A percentile compares a stretch with the other conserved stretches of the same genome.
phyloP scores from a whole-genome alignment of 192 early-diverging fungal genomes.

The Polychytrium aggregatum region DNA sequence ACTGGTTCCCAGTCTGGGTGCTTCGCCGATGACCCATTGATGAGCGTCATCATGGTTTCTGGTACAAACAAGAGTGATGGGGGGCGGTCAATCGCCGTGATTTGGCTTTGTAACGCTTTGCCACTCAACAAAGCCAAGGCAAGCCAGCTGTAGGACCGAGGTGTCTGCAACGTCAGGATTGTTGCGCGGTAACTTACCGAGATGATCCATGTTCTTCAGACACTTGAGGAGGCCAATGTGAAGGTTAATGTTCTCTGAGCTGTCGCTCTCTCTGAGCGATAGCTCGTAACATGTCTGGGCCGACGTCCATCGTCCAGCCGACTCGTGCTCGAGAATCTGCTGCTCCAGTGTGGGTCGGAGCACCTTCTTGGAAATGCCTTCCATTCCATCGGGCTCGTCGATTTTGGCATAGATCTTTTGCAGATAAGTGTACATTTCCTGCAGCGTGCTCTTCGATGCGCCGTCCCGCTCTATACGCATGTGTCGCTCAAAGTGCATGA shows the following conservation, averaged over 20 bases:
- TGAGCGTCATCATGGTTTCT: constrained; percentile 43
- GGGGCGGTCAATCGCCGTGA: not conserved
- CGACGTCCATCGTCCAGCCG: constrained; percentile 47
- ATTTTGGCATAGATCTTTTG: constrained; percentile 55
- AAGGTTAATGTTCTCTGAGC: too few relatives aligned
- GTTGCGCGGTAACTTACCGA: constrained; percentile 32
- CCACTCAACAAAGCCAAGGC: not conserved
- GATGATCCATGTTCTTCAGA: constrained; percentile 56
- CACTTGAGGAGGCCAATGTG: constrained; percentile 56
- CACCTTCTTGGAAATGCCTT: constrained; percentile 44
- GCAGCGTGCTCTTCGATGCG: constrained; percentile 9
- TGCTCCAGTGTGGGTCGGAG: constrained; percentile 43
- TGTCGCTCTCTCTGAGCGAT: too few relatives aligned
- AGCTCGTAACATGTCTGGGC: constrained; percentile 59
- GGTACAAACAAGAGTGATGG: too few relatives aligned
- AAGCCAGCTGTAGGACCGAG: not conserved
- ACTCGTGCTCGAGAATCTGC: constrained; percentile 53
- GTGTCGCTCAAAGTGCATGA: constrained; percentile 60
- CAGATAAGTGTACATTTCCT: constrained; percentile 35
- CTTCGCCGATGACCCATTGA: constrained; percentile 20
- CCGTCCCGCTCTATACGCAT: constrained; percentile 22
- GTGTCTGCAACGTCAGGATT: not conserved
- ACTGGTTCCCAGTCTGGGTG: constrained; percentile 39
- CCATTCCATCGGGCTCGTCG: constrained; percentile 60
- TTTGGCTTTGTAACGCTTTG: not conserved